Base-by-base conservation (phyloP, 2,329 filamentous ascomycete genomes). In the Eutypella sp. region DNA sequence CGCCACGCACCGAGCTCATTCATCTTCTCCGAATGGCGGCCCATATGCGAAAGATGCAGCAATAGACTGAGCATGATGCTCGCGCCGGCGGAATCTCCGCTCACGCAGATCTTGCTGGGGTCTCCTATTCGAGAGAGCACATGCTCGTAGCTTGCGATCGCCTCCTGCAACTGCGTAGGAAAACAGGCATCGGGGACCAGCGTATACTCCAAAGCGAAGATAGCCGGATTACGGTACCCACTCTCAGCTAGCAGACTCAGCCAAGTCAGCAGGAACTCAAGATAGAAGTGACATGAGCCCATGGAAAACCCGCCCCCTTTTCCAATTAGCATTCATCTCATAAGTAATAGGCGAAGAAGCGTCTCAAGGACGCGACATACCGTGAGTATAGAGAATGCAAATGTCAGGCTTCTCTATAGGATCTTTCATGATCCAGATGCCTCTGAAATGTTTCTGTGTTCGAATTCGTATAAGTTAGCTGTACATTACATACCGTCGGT, bases 311-410 rank as follows among this genome's bases (percentile, higher is more conserved):
- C 89, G 19, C 89, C 89, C 15, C 86, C 82, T 86, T 47, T 4
- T 33, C 36, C 31, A 10, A 25, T 42, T 51, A 50, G 60, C 48
- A 62, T 53, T n/a, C 38, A 34, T 43, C 34, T 16, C 3, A 37
- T 22, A 46, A n/a, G 20, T 2, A 1, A n/a, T 22, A 11, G 13
- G n/a, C 22, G 20, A 15, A 1, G 39, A 51, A 34, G 25, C 23
- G 3, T 10, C 15, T 29, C 16, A 11, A 13, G 11, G 18, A 33
- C 34, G 37, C 23, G 20, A 53, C 72, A 55, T 67, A 84, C 85
- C 89, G 61, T 95, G 89, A 34, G 80, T 79, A 61, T 93, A 93
- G 62, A 89, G 92, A 2, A 95, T 66, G n/a, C 90, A 82, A 45
- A 93, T 70, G 60, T 93, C 88, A 0, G 87, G 84, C 44, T 77